A percentile compares a stretch with the other conserved stretches of the same genome.
phyloP scores from a whole-genome alignment of 2,329 filamentous ascomycete species.

The Aureobasidium leucospermi region DNA sequence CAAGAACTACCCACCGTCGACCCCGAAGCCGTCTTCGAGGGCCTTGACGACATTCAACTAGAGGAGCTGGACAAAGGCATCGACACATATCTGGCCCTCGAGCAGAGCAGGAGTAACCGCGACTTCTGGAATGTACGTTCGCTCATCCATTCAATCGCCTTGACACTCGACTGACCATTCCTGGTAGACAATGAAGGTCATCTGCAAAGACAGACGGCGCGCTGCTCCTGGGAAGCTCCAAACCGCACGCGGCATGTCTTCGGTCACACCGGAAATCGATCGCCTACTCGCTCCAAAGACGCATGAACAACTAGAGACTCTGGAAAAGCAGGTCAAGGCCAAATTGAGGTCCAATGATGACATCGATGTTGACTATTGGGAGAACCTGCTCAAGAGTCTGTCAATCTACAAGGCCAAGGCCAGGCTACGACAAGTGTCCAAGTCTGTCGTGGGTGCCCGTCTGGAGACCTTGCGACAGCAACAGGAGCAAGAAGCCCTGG shows the following conservation, averaged over 20 bases:
- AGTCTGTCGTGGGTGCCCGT: constrained; percentile 64
- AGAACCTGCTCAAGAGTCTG: constrained; percentile 77
- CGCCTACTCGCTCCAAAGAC: constrained; percentile 78
- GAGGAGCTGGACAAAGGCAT: constrained; percentile 77
- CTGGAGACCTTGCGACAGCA: constrained; percentile 58
- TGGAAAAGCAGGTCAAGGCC: constrained; percentile 78
- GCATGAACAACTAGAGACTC: constrained; percentile 73
- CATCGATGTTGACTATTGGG: constrained; percentile 97
- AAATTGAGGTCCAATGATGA: constrained; percentile 85
- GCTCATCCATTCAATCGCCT: neutral
- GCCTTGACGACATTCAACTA: constrained; percentile 59
- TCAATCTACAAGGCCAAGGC: constrained; percentile 88
- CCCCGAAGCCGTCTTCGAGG: constrained; percentile 73
- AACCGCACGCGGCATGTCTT: constrained; percentile 67
- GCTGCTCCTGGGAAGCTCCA: constrained; percentile 51
- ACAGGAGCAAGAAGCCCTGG: constrained; percentile 59
- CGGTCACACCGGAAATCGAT: constrained; percentile 83
- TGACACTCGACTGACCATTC: neutral
- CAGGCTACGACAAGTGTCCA: constrained; percentile 69
- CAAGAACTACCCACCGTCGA: constrained; percentile 72
- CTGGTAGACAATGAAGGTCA: constrained; percentile 66
- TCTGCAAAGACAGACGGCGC: constrained; percentile 69
- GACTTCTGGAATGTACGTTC: constrained; percentile 72
- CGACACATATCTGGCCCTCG: constrained; percentile 67
- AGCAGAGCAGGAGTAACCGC: constrained; percentile 67